Conservation (phyloP, 257 asterid genomes). For the Orobanche coerulescens region DNA sequence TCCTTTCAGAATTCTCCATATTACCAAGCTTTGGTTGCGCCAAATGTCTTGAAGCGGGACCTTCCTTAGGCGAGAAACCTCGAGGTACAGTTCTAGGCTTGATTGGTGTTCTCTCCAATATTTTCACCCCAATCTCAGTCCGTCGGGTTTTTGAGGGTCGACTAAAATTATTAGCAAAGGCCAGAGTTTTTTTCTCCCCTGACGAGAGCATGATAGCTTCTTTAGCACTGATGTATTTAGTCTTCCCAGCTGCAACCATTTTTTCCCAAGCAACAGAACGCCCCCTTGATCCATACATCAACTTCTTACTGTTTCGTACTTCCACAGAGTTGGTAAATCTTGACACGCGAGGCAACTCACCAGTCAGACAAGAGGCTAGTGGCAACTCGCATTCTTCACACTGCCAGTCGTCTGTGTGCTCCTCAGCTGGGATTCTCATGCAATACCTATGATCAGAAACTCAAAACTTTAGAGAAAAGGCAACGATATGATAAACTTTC, state of each 20-base stretch:
- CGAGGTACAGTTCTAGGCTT: conserved; percentile 15
- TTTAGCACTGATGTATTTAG: conserved; percentile 34
- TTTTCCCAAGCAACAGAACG: conserved; percentile 33
- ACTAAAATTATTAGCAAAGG: conserved; percentile 11
- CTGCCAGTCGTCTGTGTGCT: conserved; percentile 28
- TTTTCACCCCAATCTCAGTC: conserved; percentile 14
- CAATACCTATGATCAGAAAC: conserved; percentile 46
- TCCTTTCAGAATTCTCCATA: conserved; percentile 13
- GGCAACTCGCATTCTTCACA: conserved; percentile 44
- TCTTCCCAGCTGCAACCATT: conserved; percentile 43
- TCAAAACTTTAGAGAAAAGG: conserved; percentile 13
- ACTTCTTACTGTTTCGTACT: background rate
- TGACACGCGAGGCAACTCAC: conserved; percentile 11
- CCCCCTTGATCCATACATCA: conserved; percentile 13
- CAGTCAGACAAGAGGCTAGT: conserved; percentile 16
- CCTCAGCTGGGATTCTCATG: conserved; percentile 22
- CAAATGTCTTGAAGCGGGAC: conserved; percentile 22
- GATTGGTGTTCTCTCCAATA: conserved; percentile 14
- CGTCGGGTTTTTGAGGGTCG: conserved; percentile 12
- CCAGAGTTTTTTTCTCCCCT: conserved; percentile 22
- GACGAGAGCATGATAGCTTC: conserved; percentile 48
- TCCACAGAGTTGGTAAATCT: conserved; percentile 2
- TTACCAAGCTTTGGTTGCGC: conserved; percentile 24
- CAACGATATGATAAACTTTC: too few relatives aligned
- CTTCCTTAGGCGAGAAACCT: conserved; percentile 15